phyloP scores from a whole-genome alignment of 495 filamentous ascomycete species.

The Penicillium cataractarum region DNA sequence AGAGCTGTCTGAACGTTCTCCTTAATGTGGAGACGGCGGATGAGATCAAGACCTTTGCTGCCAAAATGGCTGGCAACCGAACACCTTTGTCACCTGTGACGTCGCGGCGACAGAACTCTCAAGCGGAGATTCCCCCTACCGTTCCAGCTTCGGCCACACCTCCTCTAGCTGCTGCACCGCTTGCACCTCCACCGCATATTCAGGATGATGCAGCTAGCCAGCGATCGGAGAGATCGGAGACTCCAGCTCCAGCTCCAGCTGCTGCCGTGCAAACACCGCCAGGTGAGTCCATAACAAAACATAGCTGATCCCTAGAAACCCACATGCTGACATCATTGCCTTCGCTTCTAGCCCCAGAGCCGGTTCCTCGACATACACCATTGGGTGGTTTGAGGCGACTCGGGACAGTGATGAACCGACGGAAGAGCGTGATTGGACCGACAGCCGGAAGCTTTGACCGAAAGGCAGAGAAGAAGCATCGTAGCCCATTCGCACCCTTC shows the following conservation, averaged over 20 bases:
- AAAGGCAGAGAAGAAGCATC: slow-evolving; percentile 53
- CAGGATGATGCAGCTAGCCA: slow-evolving; percentile 65
- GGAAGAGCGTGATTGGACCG: slow-evolving; percentile 51
- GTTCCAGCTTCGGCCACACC: slow-evolving; percentile 13
- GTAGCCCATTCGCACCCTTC: slow-evolving; percentile 56
- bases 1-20: slow-evolving; percentile 80
- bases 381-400: slow-evolving; percentile 65
- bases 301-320: background rate
- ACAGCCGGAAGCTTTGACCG: slow-evolving; percentile 38
- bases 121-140: slow-evolving; percentile 21
- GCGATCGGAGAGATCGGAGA: slow-evolving; percentile 53
- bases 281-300: slow-evolving; percentile 31
- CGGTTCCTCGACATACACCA: slow-evolving; percentile 43
- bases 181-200: slow-evolving; percentile 46
- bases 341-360: slow-evolving; percentile 33
- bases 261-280: slow-evolving; percentile 47
- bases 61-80: slow-evolving; percentile 47
- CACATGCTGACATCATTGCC: slow-evolving; percentile 6
- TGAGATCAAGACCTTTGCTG: slow-evolving; percentile 86
- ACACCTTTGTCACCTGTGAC: slow-evolving; percentile 17
- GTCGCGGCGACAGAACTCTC: slow-evolving; percentile 25
- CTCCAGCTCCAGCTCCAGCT: slow-evolving; percentile 9
- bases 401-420: slow-evolving; percentile 77
- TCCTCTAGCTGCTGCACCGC: slow-evolving; percentile 24
- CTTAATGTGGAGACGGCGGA: slow-evolving; percentile 85